These are phyloP conservation scores for Pyrus communis DNA, from an alignment of 306 rosid species.

Conservation along the genomic window DNA sequence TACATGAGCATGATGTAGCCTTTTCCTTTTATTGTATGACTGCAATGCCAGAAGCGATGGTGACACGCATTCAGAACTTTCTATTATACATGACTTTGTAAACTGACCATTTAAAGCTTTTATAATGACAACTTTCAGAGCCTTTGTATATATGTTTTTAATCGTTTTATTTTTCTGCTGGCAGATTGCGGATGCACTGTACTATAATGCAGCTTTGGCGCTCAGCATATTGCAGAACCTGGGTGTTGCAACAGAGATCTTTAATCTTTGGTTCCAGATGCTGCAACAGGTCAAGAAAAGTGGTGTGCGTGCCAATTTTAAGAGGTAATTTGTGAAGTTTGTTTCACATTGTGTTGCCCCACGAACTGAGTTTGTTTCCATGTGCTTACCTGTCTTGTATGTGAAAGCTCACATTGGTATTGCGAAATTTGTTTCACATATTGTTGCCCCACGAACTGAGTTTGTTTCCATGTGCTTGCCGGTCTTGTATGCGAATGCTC, in stretches of 20 bases:
- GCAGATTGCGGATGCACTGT: constrained; percentile 92
- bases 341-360: neutral
- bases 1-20: neutral
- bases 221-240: constrained; percentile 68
- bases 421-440: neutral
- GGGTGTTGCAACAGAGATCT: constrained; percentile 75
- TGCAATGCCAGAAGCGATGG: neutral
- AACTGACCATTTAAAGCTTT: neutral
- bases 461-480: neutral
- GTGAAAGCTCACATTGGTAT: neutral
- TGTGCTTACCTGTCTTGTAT: neutral
- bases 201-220: constrained; percentile 71
- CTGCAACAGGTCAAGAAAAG: constrained; percentile 76
- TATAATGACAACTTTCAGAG: neutral
- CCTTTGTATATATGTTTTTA: neutral
- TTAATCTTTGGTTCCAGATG: constrained; percentile 90
- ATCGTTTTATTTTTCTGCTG: neutral
- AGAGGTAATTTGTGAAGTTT: constrained; percentile 32
- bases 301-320: constrained; percentile 66
- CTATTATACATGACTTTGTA: neutral
- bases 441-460: neutral
- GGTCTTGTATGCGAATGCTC: neutral
- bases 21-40: neutral
- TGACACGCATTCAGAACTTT: neutral
- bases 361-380: neutral